These are phyloP conservation scores for Neckera pumila DNA, from an alignment of 225 moss, liverwort and hornwort genomes.

Conservation along the genomic window DNA sequence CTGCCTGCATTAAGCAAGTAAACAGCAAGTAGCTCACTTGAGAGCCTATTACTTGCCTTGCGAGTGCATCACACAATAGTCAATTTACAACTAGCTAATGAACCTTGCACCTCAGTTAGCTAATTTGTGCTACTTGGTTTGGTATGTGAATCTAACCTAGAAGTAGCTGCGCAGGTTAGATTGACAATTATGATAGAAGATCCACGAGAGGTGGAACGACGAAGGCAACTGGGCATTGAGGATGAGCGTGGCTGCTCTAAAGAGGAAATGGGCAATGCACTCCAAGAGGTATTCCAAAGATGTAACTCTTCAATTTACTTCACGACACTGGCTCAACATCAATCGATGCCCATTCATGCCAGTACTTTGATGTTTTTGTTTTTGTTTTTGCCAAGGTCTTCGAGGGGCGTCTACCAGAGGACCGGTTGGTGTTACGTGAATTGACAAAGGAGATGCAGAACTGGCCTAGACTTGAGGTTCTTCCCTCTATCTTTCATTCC, in stretches of 20 bases:
- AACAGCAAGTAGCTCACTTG: neutral
- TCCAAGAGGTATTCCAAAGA: conserved; percentile 45
- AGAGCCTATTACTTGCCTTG: neutral
- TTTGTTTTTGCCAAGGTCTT: conserved; percentile 31
- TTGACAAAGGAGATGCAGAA: conserved; percentile 78
- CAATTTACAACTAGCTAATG: too few relatives aligned
- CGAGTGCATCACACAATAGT: neutral
- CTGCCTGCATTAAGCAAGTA: neutral
- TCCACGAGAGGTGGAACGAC: conserved; percentile 87
- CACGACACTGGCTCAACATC: neutral
- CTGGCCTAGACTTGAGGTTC: conserved; percentile 92
- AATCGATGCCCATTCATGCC: neutral
- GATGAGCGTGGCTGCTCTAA: conserved; percentile 92
- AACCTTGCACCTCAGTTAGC: neutral
- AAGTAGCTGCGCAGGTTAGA: conserved; percentile 47
- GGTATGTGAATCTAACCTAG: neutral
- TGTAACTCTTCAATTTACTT: neutral
- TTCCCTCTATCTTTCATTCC: neutral
- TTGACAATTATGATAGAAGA: conserved; percentile 97
- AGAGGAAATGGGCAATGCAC: conserved; percentile 75
- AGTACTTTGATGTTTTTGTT: neutral
- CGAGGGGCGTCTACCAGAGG: conserved; percentile 67
- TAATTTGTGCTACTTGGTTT: neutral
- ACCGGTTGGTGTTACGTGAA: conserved; percentile 60
- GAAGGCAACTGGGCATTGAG: conserved; percentile 80